Evolutionary conservation across 805 yeast genomes (phyloP).

Genomic region (Pichia eremophila): DNA sequence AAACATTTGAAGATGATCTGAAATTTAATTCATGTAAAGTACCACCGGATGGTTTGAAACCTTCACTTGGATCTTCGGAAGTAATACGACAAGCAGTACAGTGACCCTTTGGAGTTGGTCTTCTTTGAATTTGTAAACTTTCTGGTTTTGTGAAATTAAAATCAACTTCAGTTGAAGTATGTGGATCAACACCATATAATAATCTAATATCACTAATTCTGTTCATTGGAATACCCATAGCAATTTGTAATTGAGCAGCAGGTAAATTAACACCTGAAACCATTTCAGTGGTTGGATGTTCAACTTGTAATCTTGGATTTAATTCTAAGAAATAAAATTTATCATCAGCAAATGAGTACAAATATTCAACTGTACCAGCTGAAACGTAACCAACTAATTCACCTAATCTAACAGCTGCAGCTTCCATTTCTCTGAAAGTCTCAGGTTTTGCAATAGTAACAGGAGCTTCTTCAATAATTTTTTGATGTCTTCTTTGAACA

Average conservation of each 20-base stretch:
- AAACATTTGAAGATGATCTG: slow-evolving; percentile 93
- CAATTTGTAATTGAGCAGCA: slow-evolving; percentile 96
- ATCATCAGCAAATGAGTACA: slow-evolving; percentile 88
- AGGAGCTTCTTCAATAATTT: slow-evolving; percentile 98
- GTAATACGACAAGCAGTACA: slow-evolving; percentile 99
- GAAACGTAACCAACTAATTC: slow-evolving; percentile 95
- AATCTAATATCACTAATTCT: slow-evolving; percentile 88
- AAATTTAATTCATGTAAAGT: slow-evolving; percentile 91
- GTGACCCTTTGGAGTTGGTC: slow-evolving; percentile 95
- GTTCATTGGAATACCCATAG: slow-evolving; percentile 98
- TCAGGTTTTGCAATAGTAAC: slow-evolving; percentile 85
- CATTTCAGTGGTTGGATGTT: slow-evolving; percentile 99
- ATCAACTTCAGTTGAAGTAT: slow-evolving; percentile 81
- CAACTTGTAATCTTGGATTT: slow-evolving; percentile 98
- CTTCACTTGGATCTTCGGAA: slow-evolving; percentile 98
- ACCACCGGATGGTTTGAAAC: slow-evolving; percentile 98
- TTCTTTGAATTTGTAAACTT: slow-evolving; percentile 71
- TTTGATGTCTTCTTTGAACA: slow-evolving; percentile 98
- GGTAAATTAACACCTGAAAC: slow-evolving; percentile 97
- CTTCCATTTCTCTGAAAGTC: slow-evolving; percentile 87
- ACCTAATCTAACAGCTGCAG: slow-evolving; percentile 96
- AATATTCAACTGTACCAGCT: slow-evolving; percentile 98
- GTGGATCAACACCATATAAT: slow-evolving; percentile 93
- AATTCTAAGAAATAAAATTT: slow-evolving; percentile 93
- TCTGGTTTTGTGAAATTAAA: slow-evolving; percentile 73